phyloP scores from a whole-genome alignment of 306 rosid species.

The Luffa acutangula region DNA sequence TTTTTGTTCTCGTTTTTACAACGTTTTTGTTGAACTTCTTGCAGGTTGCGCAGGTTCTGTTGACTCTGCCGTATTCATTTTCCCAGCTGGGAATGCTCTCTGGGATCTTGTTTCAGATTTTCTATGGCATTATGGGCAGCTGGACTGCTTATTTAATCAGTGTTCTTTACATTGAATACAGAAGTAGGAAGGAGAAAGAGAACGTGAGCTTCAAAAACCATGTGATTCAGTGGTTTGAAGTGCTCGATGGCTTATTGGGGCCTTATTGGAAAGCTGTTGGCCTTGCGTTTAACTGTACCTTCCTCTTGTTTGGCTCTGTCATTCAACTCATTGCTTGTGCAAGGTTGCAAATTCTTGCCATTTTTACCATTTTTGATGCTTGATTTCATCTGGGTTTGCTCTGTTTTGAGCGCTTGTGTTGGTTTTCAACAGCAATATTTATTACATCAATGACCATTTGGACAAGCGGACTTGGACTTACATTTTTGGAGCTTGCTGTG shows the following conservation, averaged over 20 bases:
- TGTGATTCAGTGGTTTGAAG: constrained; percentile 99
- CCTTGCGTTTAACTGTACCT: constrained; percentile 91
- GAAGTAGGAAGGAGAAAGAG: constrained; percentile 85
- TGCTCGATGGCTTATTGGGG: constrained; percentile 88
- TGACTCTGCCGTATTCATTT: constrained; percentile 88
- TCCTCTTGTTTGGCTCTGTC: constrained; percentile 94
- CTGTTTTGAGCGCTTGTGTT: not conserved
- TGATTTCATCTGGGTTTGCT: not conserved
- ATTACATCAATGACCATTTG: constrained; percentile 84
- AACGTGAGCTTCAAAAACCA: constrained; percentile 84
- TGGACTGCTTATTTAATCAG: constrained; percentile 97
- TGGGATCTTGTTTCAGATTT: constrained; percentile 67
- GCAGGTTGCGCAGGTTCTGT: constrained; percentile 90
- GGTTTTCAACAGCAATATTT: constrained; percentile 55
- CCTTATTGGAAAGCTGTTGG: constrained; percentile 86
- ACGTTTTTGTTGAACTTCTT: not conserved
- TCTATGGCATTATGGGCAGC: constrained; percentile 85
- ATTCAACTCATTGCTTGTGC: constrained; percentile 98
- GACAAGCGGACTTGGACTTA: constrained; percentile 98
- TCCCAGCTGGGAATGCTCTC: constrained; percentile 90
- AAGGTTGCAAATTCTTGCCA: constrained; percentile 30
- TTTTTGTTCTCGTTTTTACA: not conserved
- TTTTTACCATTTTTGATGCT: not conserved
- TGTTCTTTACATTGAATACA: constrained; percentile 85
- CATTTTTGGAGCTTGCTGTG: constrained; percentile 98